These are phyloP conservation scores for Sclerotinia trifoliorum DNA, from an alignment of 2,329 filamentous ascomycete species.

Conservation along the genomic window DNA sequence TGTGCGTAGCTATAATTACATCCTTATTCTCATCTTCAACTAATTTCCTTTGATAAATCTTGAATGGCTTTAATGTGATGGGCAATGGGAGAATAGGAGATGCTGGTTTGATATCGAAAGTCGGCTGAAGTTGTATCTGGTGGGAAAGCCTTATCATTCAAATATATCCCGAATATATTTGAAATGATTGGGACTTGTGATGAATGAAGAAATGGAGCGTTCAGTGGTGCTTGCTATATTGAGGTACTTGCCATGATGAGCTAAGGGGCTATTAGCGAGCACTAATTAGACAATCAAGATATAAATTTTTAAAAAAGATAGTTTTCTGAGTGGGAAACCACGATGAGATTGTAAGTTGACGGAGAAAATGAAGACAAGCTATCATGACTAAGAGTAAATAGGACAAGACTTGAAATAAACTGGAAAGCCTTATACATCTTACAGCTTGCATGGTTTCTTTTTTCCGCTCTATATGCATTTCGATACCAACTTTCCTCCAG, in stretches of 20 bases:
- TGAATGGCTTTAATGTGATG: not conserved
- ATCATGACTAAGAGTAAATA: no score
- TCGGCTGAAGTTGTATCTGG: not conserved
- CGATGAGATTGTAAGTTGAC: no score
- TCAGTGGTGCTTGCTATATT: not conserved
- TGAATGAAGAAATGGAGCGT: not conserved
- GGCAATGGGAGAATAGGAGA: not conserved
- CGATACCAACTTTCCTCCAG: no score
- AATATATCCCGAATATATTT: not conserved
- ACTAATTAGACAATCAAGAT: no score
- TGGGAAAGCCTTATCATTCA: not conserved
- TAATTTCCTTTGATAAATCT: not conserved
- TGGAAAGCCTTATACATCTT: no score
- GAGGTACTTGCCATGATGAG: not conserved
- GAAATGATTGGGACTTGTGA: not conserved
- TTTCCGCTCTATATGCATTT: no score
- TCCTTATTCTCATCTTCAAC: not conserved
- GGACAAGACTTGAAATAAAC: no score
- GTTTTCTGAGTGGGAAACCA: no score
- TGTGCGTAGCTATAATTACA: not conserved
- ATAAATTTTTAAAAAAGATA: no score
- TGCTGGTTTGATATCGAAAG: not conserved
- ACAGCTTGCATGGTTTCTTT: no score
- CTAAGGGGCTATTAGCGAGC: no score
- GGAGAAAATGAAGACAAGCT: no score